Evolutionary conservation across 2,329 filamentous ascomycete genomes (phyloP).

Genomic region (Berkeleyomyces rouxiae): DNA sequence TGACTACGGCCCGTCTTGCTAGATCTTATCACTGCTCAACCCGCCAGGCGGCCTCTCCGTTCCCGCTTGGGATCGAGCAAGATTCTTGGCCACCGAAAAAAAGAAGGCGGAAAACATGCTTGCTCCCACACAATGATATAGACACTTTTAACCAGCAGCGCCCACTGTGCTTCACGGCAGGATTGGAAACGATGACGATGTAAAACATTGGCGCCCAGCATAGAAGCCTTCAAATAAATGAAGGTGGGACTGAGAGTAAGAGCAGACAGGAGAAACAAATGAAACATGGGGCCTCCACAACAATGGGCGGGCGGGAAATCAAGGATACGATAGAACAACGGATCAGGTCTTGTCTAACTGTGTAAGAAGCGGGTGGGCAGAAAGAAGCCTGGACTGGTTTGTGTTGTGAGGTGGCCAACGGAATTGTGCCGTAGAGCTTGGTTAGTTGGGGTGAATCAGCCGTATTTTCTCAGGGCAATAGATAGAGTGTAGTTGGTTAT

Average conservation of each 20-base stretch:
- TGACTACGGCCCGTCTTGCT: not conserved
- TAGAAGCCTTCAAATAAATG: not conserved
- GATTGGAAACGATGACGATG: not conserved
- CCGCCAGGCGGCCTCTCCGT: not conserved
- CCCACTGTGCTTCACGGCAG: not conserved
- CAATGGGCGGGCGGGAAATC: not conserved
- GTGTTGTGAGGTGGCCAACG: too few relatives aligned
- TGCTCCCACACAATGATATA: not conserved
- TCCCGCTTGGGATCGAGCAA: too few relatives aligned
- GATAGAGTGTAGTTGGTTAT: too few relatives aligned
- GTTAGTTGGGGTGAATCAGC: too few relatives aligned
- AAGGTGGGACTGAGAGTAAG: not conserved
- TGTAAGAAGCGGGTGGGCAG: too few relatives aligned
- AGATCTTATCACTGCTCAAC: not conserved
- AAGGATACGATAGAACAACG: too few relatives aligned
- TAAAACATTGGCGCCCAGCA: not conserved
- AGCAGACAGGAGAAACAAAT: not conserved
- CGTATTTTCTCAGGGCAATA: too few relatives aligned
- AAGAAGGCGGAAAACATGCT: not conserved
- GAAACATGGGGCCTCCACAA: not conserved
- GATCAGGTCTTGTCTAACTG: too few relatives aligned
- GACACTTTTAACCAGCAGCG: not conserved
- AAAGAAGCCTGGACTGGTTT: too few relatives aligned
- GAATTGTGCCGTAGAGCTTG: too few relatives aligned
- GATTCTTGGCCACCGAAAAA: not conserved